A percentile compares a stretch with the other conserved stretches of the same genome.
These are phyloP conservation scores for Clonostachys solani DNA, from an alignment of 2,329 filamentous ascomycete genomes.

Conservation along the genomic window DNA sequence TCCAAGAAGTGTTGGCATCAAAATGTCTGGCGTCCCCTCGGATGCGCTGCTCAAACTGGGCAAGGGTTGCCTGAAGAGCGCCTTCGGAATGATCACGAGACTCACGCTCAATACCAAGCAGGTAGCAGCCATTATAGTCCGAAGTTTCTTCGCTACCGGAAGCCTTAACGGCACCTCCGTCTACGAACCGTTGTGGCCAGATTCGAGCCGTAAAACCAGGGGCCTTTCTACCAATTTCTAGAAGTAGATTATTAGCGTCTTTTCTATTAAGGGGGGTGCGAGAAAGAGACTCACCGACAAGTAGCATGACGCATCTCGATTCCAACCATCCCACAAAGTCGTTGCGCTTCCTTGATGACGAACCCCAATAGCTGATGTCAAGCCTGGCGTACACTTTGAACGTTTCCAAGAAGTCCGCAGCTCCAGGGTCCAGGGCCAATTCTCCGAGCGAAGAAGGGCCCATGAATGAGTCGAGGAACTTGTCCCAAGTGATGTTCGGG, in stretches of 20 bases:
- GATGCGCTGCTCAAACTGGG: conserved; percentile 44
- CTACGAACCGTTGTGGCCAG: conserved; percentile 58
- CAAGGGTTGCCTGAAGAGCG: conserved; percentile 36
- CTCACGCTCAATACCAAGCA: conserved; percentile 48
- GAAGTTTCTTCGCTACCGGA: not conserved
- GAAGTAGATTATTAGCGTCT: not conserved
- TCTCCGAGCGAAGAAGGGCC: not conserved
- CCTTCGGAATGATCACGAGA: conserved; percentile 25
- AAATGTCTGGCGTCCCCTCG: conserved; percentile 40
- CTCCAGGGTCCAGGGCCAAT: conserved; percentile 12
- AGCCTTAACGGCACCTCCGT: conserved; percentile 6
- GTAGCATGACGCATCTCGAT: conserved; percentile 50
- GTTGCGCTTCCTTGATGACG: conserved; percentile 47
- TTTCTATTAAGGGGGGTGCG: no score
- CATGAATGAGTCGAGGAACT: conserved; percentile 17
- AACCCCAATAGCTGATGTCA: conserved; percentile 62
- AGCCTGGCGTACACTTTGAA: conserved; percentile 56
- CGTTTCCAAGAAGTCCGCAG: conserved; percentile 41
- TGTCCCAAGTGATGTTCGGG: conserved; percentile 32
- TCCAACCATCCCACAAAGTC: conserved; percentile 61
- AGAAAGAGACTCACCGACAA: conserved; percentile 44
- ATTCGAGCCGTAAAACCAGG: conserved; percentile 50
- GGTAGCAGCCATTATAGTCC: conserved; percentile 57
- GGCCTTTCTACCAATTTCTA: conserved; percentile 49
- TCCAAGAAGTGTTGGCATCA: conserved; percentile 42